Percentiles rank a stretch among this genome's conserved stretches.
Conservation (phyloP, 1,284 basidiomycete genomes). For the Meripilus lineatus region DNA sequence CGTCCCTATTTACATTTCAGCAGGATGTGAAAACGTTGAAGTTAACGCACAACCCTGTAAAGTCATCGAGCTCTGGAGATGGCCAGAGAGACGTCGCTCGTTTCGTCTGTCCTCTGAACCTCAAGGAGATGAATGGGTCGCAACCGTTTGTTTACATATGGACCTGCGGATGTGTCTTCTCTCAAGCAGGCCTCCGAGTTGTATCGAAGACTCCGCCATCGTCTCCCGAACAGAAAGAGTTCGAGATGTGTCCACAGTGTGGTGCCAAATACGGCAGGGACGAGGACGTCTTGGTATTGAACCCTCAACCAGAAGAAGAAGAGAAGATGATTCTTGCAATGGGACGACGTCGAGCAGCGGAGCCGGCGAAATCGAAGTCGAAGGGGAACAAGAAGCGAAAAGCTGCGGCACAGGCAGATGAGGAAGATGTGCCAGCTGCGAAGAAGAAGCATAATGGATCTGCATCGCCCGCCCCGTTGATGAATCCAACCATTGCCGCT, state of each 20-base stretch:
- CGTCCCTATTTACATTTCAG: constrained; percentile 1
- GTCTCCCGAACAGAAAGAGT: constrained; percentile 11
- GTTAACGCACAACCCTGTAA: constrained; percentile 67
- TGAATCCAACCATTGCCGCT: constrained; percentile 51
- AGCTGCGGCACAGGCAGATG: constrained; percentile 24
- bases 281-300: constrained; percentile 54
- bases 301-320: constrained; percentile 60
- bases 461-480: constrained; percentile 27
- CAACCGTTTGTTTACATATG: constrained; percentile 83
- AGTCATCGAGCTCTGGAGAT: constrained; percentile 34
- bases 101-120: constrained; percentile 85
- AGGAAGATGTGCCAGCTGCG: constrained; percentile 24
- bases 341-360: constrained; percentile 47
- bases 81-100: constrained; percentile 46
- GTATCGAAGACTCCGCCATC: constrained; percentile 36
- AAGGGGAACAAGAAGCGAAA: constrained; percentile 76
- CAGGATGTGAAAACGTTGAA: constrained; percentile 85
- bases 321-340: constrained; percentile 47
- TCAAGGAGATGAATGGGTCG: constrained; percentile 91
- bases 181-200: constrained; percentile 68
- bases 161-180: constrained; percentile 88
- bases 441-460: constrained; percentile 45
- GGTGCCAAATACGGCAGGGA: constrained; percentile 56
- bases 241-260: constrained; percentile 65
- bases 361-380: constrained; percentile 50